phyloP scores from a whole-genome alignment of 768 basidiomycete genomes.

The Strobilomyces dryophilus region DNA sequence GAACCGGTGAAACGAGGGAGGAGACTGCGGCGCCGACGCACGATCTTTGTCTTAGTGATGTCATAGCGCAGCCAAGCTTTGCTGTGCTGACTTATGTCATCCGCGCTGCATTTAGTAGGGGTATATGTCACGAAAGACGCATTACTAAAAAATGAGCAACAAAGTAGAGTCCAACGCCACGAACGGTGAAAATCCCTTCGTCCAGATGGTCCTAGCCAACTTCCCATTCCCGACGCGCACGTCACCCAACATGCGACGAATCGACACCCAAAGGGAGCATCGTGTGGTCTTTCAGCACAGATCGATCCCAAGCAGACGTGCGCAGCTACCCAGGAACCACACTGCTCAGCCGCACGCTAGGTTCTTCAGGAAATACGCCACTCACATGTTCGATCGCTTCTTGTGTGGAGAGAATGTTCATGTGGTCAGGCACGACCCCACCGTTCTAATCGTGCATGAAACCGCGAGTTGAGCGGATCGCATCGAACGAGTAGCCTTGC shows the following conservation, averaged over 20 bases:
- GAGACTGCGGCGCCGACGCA: not conserved
- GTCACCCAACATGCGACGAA: conserved; percentile 19
- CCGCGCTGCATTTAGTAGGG: not conserved
- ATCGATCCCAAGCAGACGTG: conserved; percentile 48
- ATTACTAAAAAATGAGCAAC: not conserved
- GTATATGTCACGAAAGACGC: not conserved
- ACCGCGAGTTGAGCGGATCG: not conserved
- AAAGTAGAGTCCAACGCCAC: not conserved
- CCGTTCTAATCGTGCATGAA: conserved; percentile 40
- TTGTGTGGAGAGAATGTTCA: conserved; percentile 61
- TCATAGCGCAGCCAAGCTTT: not conserved
- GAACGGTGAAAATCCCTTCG: not conserved
- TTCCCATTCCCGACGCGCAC: no score
- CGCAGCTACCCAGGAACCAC: conserved; percentile 40
- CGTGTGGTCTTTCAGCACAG: conserved; percentile 41
- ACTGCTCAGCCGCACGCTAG: conserved; percentile 3
- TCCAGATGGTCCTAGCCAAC: not conserved
- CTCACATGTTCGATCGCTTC: conserved; percentile 60
- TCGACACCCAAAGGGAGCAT: conserved; percentile 59
- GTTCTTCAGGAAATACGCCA: not conserved
- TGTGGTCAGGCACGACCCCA: conserved; percentile 61
- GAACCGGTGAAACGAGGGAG: not conserved
- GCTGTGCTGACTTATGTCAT: not conserved
- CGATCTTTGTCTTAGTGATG: no score
- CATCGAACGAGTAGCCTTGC: not conserved